phyloP scores from a whole-genome alignment of 192 early-diverging fungal species.

The Entophlyctis luteolus region DNA sequence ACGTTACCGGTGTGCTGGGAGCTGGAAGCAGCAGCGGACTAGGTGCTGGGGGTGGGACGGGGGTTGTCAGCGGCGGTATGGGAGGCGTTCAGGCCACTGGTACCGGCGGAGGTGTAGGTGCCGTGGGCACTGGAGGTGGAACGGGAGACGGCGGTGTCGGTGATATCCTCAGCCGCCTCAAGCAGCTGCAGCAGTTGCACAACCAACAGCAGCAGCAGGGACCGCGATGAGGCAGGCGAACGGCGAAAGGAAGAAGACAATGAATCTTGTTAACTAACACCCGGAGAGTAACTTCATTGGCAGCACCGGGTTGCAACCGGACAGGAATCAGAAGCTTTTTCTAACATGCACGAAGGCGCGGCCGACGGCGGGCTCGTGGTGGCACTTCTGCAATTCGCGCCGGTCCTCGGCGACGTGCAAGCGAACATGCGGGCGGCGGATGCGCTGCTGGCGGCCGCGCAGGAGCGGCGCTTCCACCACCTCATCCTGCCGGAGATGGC shows the following conservation, averaged over 20 bases:
- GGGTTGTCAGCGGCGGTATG: background rate
- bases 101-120: background rate
- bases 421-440: constrained; percentile 36
- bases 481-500: constrained; percentile 75
- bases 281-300: no score
- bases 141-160: constrained; percentile 1
- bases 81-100: background rate
- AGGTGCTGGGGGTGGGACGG: background rate
- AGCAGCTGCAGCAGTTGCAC: constrained; percentile 29
- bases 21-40: background rate
- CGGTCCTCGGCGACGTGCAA: constrained; percentile 30
- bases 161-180: constrained; percentile 20
- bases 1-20: background rate
- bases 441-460: constrained; percentile 22
- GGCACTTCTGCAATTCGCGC: constrained; percentile 46
- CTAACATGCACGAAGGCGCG: background rate
- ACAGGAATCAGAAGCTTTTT: no score
- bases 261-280: no score
- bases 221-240: background rate
- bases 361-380: no score
- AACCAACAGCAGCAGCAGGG: background rate
- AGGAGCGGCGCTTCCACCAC: constrained; percentile 49
- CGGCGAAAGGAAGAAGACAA: no score
- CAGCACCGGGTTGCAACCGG: no score
- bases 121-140: background rate